These are phyloP conservation scores for Choanephora cucurbitarum DNA, from an alignment of 371 early-diverging fungal species.

Conservation along the genomic window DNA sequence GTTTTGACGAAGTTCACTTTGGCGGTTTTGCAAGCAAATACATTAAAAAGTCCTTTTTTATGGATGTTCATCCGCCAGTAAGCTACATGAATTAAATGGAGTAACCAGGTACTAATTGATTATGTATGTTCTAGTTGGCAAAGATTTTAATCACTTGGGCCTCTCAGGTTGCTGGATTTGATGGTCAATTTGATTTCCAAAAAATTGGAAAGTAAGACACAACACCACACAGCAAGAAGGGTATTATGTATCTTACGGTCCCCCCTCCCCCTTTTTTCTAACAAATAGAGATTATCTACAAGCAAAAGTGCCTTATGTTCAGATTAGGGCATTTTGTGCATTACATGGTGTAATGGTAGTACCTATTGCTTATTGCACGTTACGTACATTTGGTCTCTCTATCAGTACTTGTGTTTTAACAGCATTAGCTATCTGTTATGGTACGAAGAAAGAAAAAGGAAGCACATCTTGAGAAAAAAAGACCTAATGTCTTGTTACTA, in stretches of 20 bases:
- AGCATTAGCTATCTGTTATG: conserved; percentile 47
- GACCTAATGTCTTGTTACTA: conserved; percentile 12
- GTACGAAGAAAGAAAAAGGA: conserved; percentile 28
- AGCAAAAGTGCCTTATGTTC: conserved; percentile 42
- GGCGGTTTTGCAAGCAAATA: conserved; percentile 97
- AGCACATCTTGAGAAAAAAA: background rate
- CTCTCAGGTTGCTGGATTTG: conserved; percentile 68
- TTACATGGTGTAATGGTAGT: conserved; percentile 40
- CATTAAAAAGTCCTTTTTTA: conserved; percentile 87
- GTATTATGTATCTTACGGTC: too few species aligned
- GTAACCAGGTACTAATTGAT: conserved; percentile 48
- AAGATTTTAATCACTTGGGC: conserved; percentile 93
- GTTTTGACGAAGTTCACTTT: conserved; percentile 98
- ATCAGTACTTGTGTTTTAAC: conserved; percentile 36
- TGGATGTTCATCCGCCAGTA: conserved; percentile 81
- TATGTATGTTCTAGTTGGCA: conserved; percentile 62
- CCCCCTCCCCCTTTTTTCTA: background rate
- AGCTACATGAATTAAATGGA: conserved; percentile 54
- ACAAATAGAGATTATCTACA: conserved; percentile 36
- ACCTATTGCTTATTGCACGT: conserved; percentile 45
- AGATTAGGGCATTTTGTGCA: conserved; percentile 42
- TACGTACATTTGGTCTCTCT: conserved; percentile 41
- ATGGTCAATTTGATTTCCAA: conserved; percentile 89
- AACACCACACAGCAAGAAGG: conserved; percentile 61
- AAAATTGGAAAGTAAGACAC: conserved; percentile 79